A percentile compares a stretch with the other conserved stretches of the same genome.
phyloP scores from a whole-genome alignment of 257 asterid genomes.

The Avicennia marina region DNA sequence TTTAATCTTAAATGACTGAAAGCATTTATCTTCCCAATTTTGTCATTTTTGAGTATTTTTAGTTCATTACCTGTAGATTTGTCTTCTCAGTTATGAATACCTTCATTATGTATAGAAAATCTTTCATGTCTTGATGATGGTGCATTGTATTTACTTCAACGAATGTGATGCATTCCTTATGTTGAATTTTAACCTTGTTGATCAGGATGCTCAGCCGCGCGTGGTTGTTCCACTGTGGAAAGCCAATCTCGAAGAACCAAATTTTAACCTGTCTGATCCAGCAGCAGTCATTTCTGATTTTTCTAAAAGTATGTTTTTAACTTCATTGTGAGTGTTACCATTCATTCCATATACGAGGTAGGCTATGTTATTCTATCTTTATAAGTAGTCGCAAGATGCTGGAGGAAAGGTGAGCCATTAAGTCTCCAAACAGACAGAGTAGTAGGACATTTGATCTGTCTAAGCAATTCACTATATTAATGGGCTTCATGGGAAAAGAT shows the following conservation, averaged over 20 bases:
- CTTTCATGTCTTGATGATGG: background rate
- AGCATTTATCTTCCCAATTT: background rate
- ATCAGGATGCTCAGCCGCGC: constrained; percentile 86
- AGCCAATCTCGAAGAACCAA: constrained; percentile 85
- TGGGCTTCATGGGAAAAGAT: too few relatives aligned
- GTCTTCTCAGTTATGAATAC: too few relatives aligned
- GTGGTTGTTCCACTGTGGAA: constrained; percentile 75
- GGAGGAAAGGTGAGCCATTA: too few relatives aligned
- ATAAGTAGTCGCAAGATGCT: too few relatives aligned
- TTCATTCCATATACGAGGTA: too few relatives aligned
- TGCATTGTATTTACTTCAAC: background rate
- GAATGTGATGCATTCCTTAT: background rate
- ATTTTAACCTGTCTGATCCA: constrained; percentile 70
- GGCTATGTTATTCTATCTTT: too few relatives aligned
- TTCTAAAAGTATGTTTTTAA: constrained; percentile 58
- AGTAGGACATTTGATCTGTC: too few relatives aligned
- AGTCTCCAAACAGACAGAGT: too few relatives aligned
- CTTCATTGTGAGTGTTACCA: too few relatives aligned
- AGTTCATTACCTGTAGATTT: too few relatives aligned
- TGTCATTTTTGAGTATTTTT: background rate
- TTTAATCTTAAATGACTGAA: background rate
- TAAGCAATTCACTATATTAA: too few relatives aligned
- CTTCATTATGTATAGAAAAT: background rate
- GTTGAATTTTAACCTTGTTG: constrained; percentile 13
- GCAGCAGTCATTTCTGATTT: constrained; percentile 54